These are phyloP conservation scores for Bretschneidera sinensis DNA, from an alignment of 345 rosid genomes.

Conservation along the genomic window DNA sequence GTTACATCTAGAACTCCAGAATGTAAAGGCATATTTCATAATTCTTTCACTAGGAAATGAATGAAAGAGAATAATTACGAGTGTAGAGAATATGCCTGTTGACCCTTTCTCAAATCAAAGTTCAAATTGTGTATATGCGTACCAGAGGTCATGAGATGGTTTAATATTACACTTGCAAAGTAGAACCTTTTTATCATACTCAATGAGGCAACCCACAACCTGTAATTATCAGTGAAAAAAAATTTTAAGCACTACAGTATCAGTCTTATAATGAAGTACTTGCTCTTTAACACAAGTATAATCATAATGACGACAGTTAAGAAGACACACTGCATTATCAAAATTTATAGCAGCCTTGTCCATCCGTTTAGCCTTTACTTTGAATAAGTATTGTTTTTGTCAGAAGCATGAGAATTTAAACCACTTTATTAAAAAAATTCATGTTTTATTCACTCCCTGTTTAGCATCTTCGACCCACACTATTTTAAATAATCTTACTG, in stretches of 20 bases:
- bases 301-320: too few relatives aligned
- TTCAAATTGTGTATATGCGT: slow-evolving; percentile 13
- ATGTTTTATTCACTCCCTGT: too few relatives aligned
- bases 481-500: too few relatives aligned
- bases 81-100: background rate
- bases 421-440: too few relatives aligned
- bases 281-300: too few relatives aligned
- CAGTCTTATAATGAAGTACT: too few relatives aligned
- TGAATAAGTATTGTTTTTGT: background rate
- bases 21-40: slow-evolving; percentile 4
- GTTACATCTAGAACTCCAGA: slow-evolving; percentile 2
- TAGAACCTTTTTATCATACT: slow-evolving; percentile 76
- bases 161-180: slow-evolving; percentile 96
- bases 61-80: background rate
- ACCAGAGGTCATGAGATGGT: slow-evolving; percentile 92
- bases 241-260: background rate
- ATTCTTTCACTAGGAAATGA: background rate
- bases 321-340: too few relatives aligned
- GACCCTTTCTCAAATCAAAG: slow-evolving; percentile 1
- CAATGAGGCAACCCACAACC: slow-evolving; percentile 98
- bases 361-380: background rate
- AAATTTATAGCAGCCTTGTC: background rate
- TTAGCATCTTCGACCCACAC: background rate
- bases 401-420: background rate
- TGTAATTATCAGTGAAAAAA: slow-evolving; percentile 17